Evolutionary conservation across 2,329 filamentous ascomycete species (phyloP).

Genomic region (Colletotrichum orchidophilum): DNA sequence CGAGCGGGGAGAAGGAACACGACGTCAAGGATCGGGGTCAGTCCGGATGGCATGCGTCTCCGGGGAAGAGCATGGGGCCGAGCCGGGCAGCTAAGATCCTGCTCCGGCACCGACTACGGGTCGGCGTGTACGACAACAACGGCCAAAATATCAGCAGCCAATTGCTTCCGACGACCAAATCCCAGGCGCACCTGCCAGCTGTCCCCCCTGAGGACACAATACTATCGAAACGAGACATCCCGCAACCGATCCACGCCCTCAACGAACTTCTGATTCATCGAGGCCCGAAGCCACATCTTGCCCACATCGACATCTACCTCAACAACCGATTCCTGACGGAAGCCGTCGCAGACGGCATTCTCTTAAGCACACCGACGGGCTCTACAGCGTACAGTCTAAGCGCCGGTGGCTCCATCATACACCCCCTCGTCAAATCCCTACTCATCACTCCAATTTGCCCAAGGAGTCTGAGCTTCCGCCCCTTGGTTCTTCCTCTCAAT

Average conservation of each 20-base stretch:
- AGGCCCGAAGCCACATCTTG: constrained; percentile 88
- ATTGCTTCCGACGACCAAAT: constrained; percentile 54
- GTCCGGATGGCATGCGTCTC: constrained; percentile 74
- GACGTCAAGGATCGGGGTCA: constrained; percentile 33
- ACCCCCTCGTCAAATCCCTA: constrained; percentile 88
- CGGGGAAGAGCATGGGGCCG: constrained; percentile 83
- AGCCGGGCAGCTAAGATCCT: constrained; percentile 82
- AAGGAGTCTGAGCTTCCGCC: constrained; percentile 89
- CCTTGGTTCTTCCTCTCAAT: constrained; percentile 86
- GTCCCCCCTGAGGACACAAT: constrained; percentile 35
- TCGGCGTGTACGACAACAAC: constrained; percentile 80
- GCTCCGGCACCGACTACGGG: constrained; percentile 85
- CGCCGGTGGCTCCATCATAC: constrained; percentile 91
- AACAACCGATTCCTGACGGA: constrained; percentile 91
- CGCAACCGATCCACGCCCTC: constrained; percentile 73
- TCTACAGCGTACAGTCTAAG: constrained; percentile 97
- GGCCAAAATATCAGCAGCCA: constrained; percentile 68
- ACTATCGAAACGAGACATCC: constrained; percentile 31
- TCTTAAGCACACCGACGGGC: constrained; percentile 92
- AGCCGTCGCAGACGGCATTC: constrained; percentile 93
- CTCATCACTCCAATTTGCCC: constrained; percentile 95
- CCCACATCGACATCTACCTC: constrained; percentile 90
- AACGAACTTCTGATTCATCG: constrained; percentile 96
- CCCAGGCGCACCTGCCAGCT: constrained; percentile 45
- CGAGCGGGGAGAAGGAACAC: constrained; percentile 40